These are phyloP conservation scores for Tetrahymena malaccensis DNA, from an alignment of 73 alveolate genomes.

Conservation along the genomic window DNA sequence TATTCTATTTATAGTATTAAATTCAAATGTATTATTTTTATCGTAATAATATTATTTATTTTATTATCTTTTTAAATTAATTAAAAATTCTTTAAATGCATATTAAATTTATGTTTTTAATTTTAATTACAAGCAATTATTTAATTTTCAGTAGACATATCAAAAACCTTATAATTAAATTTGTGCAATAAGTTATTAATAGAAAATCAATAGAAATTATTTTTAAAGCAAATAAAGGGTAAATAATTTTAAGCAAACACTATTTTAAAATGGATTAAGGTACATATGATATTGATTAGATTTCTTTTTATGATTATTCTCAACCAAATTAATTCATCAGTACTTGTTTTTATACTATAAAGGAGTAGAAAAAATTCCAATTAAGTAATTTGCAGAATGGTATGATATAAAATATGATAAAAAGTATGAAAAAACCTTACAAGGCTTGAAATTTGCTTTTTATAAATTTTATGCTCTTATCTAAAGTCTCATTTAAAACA, in stretches of 20 bases:
- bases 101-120: too few species aligned
- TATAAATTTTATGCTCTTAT: background rate
- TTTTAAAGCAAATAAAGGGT: background rate
- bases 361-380: background rate
- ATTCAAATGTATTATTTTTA: too few species aligned
- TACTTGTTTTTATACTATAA: background rate
- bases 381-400: background rate
- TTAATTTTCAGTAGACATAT: background rate
- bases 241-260: background rate
- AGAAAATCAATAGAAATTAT: background rate
- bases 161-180: background rate
- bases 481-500: background rate
- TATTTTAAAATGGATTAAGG: background rate
- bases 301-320: background rate
- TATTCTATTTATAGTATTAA: too few species aligned
- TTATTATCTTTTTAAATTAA: too few species aligned
- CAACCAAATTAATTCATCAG: background rate
- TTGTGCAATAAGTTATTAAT: background rate
- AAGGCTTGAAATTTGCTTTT: background rate
- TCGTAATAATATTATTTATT: too few species aligned
- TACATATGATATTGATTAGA: too few species aligned
- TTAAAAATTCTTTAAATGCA: too few species aligned
- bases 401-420: background rate
- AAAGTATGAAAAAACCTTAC: background rate
- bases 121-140: too few species aligned